Conservation (phyloP, 257 asterid genomes). For the Fraxinus anomala region DNA sequence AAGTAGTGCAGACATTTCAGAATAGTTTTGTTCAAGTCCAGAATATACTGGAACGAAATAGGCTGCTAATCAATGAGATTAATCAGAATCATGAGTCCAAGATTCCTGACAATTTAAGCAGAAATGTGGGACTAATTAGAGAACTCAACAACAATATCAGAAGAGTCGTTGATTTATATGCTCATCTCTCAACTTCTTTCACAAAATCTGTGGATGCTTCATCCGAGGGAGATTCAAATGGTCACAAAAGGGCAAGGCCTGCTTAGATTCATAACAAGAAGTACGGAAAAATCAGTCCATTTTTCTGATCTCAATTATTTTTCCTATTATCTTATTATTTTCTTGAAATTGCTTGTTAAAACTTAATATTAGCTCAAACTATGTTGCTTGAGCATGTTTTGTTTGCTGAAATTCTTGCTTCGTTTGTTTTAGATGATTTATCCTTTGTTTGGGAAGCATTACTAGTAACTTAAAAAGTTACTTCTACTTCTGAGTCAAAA, state of each 20-base stretch:
- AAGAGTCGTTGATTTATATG: conserved; percentile 79
- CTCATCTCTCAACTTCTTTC: conserved; percentile 73
- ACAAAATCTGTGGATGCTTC: conserved; percentile 63
- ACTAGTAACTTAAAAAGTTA: too few relatives aligned
- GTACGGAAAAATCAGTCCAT: neutral
- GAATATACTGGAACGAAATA: conserved; percentile 71
- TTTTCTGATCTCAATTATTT: conserved; percentile 25
- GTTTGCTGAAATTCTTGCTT: neutral
- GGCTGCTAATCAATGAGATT: conserved; percentile 77
- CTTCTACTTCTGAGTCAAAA: conserved; percentile 32
- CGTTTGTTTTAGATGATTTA: neutral
- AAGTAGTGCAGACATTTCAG: conserved; percentile 71
- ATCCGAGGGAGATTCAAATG: conserved; percentile 73
- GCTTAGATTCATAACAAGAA: conserved; percentile 17
- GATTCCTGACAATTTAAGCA: conserved; percentile 71
- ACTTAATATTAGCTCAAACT: conserved; percentile 16
- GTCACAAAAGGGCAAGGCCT: conserved; percentile 73
- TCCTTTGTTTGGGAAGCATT: neutral
- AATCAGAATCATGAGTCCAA: conserved; percentile 91
- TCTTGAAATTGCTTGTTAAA: conserved; percentile 14
- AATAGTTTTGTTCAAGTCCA: conserved; percentile 87
- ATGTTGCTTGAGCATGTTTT: conserved; percentile 19
- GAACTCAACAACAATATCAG: conserved; percentile 86
- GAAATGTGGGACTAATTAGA: conserved; percentile 79
- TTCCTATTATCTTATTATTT: neutral